These are phyloP conservation scores for Sphagnum magellanicum DNA, from an alignment of 228 moss, liverwort and hornwort species.

Conservation along the genomic window DNA sequence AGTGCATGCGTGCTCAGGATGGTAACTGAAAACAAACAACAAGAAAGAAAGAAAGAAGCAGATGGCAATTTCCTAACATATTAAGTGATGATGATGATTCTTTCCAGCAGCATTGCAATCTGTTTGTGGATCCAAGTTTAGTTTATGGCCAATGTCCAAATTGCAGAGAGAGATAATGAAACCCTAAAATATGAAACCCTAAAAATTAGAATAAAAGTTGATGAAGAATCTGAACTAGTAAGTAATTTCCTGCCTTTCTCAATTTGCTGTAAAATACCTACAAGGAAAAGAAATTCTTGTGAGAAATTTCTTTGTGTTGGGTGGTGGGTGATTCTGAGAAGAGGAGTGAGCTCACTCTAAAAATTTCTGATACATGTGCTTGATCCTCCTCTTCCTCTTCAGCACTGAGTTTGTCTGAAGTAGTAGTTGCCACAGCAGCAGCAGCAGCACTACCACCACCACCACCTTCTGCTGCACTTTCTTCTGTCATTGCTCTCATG, in stretches of 20 bases:
- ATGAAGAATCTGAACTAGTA: neutral
- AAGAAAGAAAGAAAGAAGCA: neutral
- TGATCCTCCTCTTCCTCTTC: conserved; percentile 68
- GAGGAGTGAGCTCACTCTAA: conserved; percentile 31
- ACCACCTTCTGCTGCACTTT: neutral
- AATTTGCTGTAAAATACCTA: neutral
- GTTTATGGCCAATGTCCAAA: too few relatives aligned
- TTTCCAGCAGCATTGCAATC: neutral
- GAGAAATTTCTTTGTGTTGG: neutral
- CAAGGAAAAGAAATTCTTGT: neutral
- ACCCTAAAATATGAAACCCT: neutral
- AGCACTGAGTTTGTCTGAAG: conserved; percentile 43
- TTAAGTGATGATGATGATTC: neutral
- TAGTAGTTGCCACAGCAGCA: conserved; percentile 6
- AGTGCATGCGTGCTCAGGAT: neutral
- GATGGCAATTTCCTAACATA: neutral
- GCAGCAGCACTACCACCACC: neutral
- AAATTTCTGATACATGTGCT: conserved; percentile 45
- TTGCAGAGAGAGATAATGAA: neutral
- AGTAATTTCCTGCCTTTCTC: neutral
- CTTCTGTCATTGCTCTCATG: neutral
- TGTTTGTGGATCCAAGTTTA: neutral
- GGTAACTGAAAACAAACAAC: neutral
- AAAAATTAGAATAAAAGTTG: neutral
- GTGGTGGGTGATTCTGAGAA: neutral